Base-by-base conservation (phyloP, 2,329 filamentous ascomycete genomes). In the Plectosphaerella cucumerina region DNA sequence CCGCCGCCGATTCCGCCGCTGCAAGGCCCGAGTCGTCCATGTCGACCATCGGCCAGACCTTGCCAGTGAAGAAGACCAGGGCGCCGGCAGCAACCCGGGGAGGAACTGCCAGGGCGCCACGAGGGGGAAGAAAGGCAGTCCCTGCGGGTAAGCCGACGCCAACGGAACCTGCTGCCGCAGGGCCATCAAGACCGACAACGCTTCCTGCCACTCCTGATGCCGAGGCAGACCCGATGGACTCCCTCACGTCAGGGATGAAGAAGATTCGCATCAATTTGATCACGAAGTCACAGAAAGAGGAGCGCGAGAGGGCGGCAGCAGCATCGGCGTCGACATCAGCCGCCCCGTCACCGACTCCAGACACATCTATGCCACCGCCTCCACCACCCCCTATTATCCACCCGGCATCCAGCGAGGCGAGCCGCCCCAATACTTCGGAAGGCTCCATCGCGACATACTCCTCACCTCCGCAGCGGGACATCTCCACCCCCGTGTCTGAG, bases 261-360 rank as follows among this genome's bases (percentile, higher is more conserved):
- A 83, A 78, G 62, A 80, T 86, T 52, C 84, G 79, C 61, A 81
- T 86, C 58, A 84, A 79, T 48, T 63, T 85, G 21, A 70, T 84
- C 37, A 83, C 80, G 2, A 75, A 82, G 53, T 73, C 80, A 37
- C 78, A 84, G 58, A 77, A 74, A 57, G 81, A 82, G 47, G 80
- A 77, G 2, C 75, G 71, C 22, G 74, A 75, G 48, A 61, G 62
- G 49, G 59, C 64, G n/a, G 47, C 49, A 18, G 39, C 59, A 44
- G 52, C 48, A 43, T 44, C 37, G n/a, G 20, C 34, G 21, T 17
- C 23, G 3, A 23, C 21, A 33, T 33, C 47, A 14, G 34, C 15
- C 9, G 15, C 20, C 8, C 26, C 26, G 4, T 31, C 26, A 31
- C 26, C 26, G 8, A 31, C 26, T 2, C 26, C 26, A 31, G 26